A percentile compares a stretch with the other conserved stretches of the same genome.
Conservation (phyloP, 441 rosid genomes). For the Eruca vesicaria region DNA sequence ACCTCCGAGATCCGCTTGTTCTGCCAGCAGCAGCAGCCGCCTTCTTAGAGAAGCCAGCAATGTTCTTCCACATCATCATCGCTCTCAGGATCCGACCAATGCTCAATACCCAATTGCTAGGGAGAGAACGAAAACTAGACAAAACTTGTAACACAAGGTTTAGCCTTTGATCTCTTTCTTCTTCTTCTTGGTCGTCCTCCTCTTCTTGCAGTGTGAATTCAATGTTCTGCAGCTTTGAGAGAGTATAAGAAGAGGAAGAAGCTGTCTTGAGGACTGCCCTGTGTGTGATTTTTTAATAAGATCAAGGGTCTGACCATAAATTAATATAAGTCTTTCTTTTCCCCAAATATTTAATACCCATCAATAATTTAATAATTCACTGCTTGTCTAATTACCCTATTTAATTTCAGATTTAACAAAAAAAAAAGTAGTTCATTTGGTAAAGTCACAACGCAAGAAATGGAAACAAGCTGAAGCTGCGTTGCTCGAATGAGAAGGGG, state of each 20-base stretch:
- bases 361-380: too few species aligned
- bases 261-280: background rate
- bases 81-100: conserved; percentile 38
- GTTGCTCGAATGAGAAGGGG: conserved; percentile 47
- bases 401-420: too few species aligned
- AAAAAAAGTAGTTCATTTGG: too few species aligned
- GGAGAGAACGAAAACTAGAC: background rate
- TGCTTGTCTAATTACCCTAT: too few species aligned
- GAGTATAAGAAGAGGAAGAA: background rate
- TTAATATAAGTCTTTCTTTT: background rate
- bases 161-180: background rate
- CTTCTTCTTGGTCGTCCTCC: too few species aligned
- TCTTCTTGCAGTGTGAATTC: background rate
- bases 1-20: conserved; percentile 53
- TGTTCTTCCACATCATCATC: conserved; percentile 79
- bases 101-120: background rate
- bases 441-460: background rate
- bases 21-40: conserved; percentile 45
- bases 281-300: background rate
- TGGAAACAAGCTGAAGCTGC: conserved; percentile 32
- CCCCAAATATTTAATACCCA: too few species aligned
- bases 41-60: conserved; percentile 39
- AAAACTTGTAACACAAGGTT: background rate
- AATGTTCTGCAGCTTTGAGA: background rate
- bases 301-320: background rate